Percentiles rank a stretch among this genome's conserved stretches.
Evolutionary conservation across 2,329 filamentous ascomycete genomes (phyloP).

Genomic region (Bimuria novae-zelandiae): DNA sequence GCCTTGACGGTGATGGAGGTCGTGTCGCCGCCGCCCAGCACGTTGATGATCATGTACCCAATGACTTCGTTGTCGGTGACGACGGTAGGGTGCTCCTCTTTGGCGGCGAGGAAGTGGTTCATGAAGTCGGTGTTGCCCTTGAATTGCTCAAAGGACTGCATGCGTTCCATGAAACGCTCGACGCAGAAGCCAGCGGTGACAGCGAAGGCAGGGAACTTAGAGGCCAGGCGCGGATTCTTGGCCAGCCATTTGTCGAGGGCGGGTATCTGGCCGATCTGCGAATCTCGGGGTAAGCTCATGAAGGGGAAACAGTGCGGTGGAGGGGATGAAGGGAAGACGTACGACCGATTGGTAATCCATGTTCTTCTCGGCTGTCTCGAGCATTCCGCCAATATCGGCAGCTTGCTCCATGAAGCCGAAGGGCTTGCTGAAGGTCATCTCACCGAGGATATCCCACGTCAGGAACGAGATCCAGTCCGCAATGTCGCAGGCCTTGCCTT

Average conservation of each 20-base stretch:
- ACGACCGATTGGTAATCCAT: constrained; percentile 28
- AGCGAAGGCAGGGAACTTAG: constrained; percentile 23
- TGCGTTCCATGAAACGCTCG: constrained; percentile 20
- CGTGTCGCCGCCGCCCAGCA: constrained; percentile 39
- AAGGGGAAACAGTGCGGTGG: too few relatives aligned
- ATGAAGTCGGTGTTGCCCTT: constrained; percentile 24
- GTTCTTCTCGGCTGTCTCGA: constrained; percentile 19
- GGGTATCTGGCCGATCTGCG: constrained; percentile 36
- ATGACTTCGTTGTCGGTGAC: constrained; percentile 39
- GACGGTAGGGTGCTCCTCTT: constrained; percentile 19
- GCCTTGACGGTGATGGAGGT: constrained; percentile 32
- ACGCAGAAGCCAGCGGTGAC: constrained; percentile 23
- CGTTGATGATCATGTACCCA: constrained; percentile 40
- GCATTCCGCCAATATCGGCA: constrained; percentile 43
- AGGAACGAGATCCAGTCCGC: constrained; percentile 41
- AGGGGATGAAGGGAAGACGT: constrained; percentile 2
- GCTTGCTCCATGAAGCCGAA: constrained; percentile 51
- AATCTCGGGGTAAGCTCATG: not conserved
- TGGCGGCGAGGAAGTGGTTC: constrained; percentile 22
- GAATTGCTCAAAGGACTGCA: constrained; percentile 14
- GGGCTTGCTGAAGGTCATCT: constrained; percentile 49
- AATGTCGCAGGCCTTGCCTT: constrained; percentile 36
- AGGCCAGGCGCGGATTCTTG: constrained; percentile 22
- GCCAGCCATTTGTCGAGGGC: constrained; percentile 27
- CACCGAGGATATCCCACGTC: constrained; percentile 42